phyloP scores from a whole-genome alignment of 176 grass and related monocot genomes.

The Zoysia pacifica region DNA sequence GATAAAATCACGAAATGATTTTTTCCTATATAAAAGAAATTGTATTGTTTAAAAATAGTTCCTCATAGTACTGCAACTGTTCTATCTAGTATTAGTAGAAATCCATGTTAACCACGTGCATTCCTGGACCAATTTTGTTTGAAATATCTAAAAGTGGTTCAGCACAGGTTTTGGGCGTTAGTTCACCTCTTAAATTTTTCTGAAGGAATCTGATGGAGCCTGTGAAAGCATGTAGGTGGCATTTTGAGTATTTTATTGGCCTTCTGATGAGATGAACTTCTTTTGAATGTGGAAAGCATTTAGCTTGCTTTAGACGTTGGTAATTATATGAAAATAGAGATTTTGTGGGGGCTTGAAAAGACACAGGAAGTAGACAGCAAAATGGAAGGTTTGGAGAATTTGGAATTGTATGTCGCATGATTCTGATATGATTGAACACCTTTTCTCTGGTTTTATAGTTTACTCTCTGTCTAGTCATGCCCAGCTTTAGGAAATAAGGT shows the following conservation, averaged over 20 bases:
- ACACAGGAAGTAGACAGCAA: not conserved
- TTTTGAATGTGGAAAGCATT: constrained; percentile 4
- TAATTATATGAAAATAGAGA: not conserved
- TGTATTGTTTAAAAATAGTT: not conserved
- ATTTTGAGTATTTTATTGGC: constrained; percentile 4
- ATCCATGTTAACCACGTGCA: constrained; percentile 20
- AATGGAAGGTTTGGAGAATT: not conserved
- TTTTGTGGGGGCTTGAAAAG: not conserved
- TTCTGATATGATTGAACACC: not conserved
- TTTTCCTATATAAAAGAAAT: not conserved
- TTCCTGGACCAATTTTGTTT: constrained; percentile 23
- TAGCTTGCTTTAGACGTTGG: not conserved
- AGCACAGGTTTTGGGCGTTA: not conserved
- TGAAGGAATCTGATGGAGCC: not conserved
- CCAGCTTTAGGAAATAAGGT: not conserved
- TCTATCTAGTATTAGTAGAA: not conserved
- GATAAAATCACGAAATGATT: not conserved
- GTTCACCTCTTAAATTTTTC: not conserved
- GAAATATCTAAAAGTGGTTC: not conserved
- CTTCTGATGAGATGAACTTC: not conserved
- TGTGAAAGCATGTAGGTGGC: not conserved
- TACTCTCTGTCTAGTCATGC: not conserved
- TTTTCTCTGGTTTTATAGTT: not conserved
- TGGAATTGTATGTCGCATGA: not conserved
- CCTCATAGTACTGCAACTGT: not conserved